phyloP scores from a whole-genome alignment of 805 yeast species.

The Metschnikowia gelsemii region DNA sequence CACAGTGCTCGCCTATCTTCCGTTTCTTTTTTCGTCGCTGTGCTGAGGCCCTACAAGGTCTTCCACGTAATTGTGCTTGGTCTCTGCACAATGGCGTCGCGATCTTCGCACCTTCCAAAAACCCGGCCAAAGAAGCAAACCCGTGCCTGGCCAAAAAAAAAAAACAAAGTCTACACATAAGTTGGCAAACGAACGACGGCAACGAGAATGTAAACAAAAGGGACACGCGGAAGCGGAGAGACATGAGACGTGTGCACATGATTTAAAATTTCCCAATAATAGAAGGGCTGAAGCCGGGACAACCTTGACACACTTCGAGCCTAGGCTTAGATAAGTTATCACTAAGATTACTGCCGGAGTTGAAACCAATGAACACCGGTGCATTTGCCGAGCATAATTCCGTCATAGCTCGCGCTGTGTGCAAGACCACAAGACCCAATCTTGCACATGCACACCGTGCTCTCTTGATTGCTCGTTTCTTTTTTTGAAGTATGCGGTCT shows the following conservation, averaged over 20 bases:
- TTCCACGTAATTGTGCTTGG: conserved; percentile 9
- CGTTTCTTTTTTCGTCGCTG: background rate
- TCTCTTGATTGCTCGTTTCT: conserved; percentile 10
- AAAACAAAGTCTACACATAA: background rate
- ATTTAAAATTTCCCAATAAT: too few species aligned
- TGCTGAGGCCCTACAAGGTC: too few species aligned
- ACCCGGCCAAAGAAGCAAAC: background rate
- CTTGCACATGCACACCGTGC: conserved; percentile 3
- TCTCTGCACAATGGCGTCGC: conserved; percentile 12
- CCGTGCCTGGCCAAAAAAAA: background rate
- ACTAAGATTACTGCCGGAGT: too few species aligned
- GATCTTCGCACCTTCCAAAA: background rate
- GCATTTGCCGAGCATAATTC: background rate
- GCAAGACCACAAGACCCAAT: background rate
- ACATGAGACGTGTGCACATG: too few species aligned
- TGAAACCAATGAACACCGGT: background rate
- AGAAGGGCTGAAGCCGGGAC: too few species aligned
- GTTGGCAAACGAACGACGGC: too few species aligned
- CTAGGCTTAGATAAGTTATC: too few species aligned
- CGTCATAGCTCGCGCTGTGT: too few species aligned
- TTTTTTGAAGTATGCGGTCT: too few species aligned
- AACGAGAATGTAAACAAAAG: too few species aligned
- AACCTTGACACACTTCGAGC: too few species aligned
- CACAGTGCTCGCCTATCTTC: background rate
- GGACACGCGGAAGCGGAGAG: too few species aligned